Evolutionary conservation across 257 asterid genomes (phyloP), one percentile per base, ranked within the genome.

Genomic region (Salvia splendens): DNA sequence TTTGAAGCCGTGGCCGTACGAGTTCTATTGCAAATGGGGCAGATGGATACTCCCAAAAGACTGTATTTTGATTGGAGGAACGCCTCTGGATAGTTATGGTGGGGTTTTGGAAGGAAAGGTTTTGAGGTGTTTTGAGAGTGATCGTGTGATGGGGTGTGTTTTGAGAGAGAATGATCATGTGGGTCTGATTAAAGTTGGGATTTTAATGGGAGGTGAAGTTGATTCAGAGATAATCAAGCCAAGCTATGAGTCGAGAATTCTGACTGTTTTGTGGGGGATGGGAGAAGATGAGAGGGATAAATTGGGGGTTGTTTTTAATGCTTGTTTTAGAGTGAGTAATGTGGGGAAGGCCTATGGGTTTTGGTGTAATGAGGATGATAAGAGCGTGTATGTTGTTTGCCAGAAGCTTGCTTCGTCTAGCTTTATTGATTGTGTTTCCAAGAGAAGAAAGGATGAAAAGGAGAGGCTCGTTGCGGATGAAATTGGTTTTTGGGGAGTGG

Each of bases 261-360:
- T 88, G 82, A 71, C 78, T 56, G 84, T 84, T 58, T 70, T 90
- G 80, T 57, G 42, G 73, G 69, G 67, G 56, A 81, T 86, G 93
- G 61, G 66, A 36, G 85, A 83, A 64, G 78, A 48, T 47, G 80
- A 70, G 73, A 82, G 84, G 75, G 67, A 32, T 58, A 85, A 79
- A 24, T 53, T 88, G 74, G 43, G 33, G 47, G 61, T 74, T 30
- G n/a, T 88, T 51, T 64, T 90, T 6, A 72, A 69, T 67, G 78
- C 79, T 12, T 47, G 80, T 63, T 79, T 49, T 59, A 80, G 80
- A 73, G 69, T 74, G 42, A 61, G 70, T 17, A 79, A 85, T 76
- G 80, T 76, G 64, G 89, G 92, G 36, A 86, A 76, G 70, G 83
- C 82, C 62, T 81, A 61, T 78, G 99, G 99, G 5, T 79, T 88